These are phyloP conservation scores for Ceratobasidium sp. DNA, from an alignment of 1,284 basidiomycete genomes.

Conservation along the genomic window DNA sequence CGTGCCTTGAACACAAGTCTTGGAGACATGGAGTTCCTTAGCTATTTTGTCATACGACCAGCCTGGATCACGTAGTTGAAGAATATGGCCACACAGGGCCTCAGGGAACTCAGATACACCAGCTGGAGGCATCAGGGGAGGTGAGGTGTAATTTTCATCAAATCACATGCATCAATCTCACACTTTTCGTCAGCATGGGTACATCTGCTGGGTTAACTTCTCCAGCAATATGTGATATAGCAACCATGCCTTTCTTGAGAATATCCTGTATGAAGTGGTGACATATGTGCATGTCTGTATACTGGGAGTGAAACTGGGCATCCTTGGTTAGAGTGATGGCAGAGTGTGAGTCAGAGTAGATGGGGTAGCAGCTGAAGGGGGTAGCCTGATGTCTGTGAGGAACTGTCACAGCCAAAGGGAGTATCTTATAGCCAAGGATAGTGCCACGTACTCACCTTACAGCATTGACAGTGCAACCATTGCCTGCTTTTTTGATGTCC, in stretches of 20 bases:
- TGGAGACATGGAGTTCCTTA: not conserved
- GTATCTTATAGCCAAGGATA: constrained; percentile 53
- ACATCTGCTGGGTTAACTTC: constrained; percentile 47
- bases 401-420: constrained; percentile 54
- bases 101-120: not conserved
- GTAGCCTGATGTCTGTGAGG: not conserved
- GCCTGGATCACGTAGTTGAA: not conserved
- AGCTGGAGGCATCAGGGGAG: not conserved
- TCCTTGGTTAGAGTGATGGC: constrained; percentile 53
- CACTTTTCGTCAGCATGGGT: not conserved
- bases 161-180: not conserved
- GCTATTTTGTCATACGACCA: not conserved
- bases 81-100: not conserved
- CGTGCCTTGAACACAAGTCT: not conserved
- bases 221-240: constrained; percentile 47
- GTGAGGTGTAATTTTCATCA: not conserved
- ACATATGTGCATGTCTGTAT: constrained; percentile 58
- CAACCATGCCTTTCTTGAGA: constrained; percentile 48
- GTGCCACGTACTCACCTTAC: constrained; percentile 58
- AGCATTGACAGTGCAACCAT: constrained; percentile 55
- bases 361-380: constrained; percentile 18
- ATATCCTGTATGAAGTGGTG: constrained; percentile 56
- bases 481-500: constrained; percentile 56
- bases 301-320: constrained; percentile 52
- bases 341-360: constrained; percentile 54